These are phyloP conservation scores for Trichoderma polysporum DNA, from an alignment of 2,329 filamentous ascomycete species.

Conservation along the genomic window DNA sequence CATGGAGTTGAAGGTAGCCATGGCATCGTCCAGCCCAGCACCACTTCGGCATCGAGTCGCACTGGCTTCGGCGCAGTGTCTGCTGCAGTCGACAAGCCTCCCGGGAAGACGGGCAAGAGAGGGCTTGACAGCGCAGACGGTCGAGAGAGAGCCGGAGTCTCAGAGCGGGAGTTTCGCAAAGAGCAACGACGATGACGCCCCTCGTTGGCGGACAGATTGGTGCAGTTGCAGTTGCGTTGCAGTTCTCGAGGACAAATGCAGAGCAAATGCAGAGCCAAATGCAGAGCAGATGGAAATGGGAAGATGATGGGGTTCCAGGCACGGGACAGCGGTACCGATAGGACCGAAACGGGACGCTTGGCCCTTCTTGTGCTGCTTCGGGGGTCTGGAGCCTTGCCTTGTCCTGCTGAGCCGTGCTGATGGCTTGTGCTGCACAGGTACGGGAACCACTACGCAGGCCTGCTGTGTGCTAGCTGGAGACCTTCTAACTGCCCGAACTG, in stretches of 20 bases:
- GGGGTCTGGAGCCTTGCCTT: background rate
- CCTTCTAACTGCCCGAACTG: background rate
- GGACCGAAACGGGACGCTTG: slow-evolving; percentile 10
- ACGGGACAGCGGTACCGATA: slow-evolving; percentile 18
- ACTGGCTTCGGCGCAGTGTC: slow-evolving; percentile 8
- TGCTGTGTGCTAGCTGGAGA: background rate
- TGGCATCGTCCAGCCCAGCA: slow-evolving; percentile 46
- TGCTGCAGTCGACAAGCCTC: background rate
- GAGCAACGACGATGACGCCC: slow-evolving; percentile 4
- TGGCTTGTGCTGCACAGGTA: background rate
- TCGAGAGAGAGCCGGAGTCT: background rate
- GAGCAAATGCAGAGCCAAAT: background rate
- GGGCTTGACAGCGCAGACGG: background rate
- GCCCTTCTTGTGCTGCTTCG: background rate
- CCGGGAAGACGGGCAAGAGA: background rate
- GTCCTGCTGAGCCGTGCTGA: background rate
- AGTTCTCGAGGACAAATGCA: background rate
- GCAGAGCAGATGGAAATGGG: background rate
- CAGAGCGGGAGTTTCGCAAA: background rate
- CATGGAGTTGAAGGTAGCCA: slow-evolving; percentile 60
- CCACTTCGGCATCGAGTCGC: slow-evolving; percentile 32
- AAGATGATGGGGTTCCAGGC: slow-evolving; percentile 13
- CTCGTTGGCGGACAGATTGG: slow-evolving; percentile 3
- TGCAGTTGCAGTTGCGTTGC: background rate
- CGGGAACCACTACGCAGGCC: background rate